phyloP scores from a whole-genome alignment of 2,329 filamentous ascomycete genomes.

The Sclerotinia subarctica region DNA sequence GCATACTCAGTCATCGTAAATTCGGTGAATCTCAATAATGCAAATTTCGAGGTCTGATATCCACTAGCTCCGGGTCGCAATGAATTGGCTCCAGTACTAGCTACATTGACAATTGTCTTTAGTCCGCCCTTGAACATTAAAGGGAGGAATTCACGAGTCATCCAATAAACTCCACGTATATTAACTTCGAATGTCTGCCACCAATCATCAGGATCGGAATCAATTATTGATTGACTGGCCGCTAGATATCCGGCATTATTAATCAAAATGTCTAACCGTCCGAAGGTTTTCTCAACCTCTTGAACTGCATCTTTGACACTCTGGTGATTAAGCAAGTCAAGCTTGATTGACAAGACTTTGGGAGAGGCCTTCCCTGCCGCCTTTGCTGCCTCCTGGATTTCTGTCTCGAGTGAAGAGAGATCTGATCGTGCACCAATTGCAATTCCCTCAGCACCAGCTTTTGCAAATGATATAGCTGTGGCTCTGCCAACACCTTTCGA shows the following conservation, averaged over 20 bases:
- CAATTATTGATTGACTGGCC: slow-evolving; percentile 18
- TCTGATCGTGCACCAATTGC: slow-evolving; percentile 28
- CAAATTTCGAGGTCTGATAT: slow-evolving; percentile 51
- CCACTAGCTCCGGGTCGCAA: slow-evolving; percentile 41
- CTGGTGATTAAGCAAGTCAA: slow-evolving; percentile 26
- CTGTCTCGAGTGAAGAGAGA: slow-evolving; percentile 22
- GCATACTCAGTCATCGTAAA: slow-evolving; percentile 47
- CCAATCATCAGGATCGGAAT: slow-evolving; percentile 25
- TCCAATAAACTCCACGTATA: slow-evolving; percentile 27
- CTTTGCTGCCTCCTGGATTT: slow-evolving; percentile 28
- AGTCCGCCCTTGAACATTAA: slow-evolving; percentile 32
- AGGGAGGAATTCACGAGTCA: slow-evolving; percentile 27
- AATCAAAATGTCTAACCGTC: slow-evolving; percentile 31
- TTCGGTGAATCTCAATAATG: slow-evolving; percentile 49
- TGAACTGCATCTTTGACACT: slow-evolving; percentile 23
- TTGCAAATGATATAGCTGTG: slow-evolving; percentile 30
- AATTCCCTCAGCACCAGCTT: slow-evolving; percentile 29
- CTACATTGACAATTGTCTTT: slow-evolving; percentile 49
- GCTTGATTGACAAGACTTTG: slow-evolving; percentile 25
- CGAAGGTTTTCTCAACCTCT: slow-evolving; percentile 26
- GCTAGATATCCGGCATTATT: slow-evolving; percentile 31
- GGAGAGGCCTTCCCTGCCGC: slow-evolving; percentile 25
- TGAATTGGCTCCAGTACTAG: slow-evolving; percentile 44
- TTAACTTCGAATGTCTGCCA: slow-evolving; percentile 32
- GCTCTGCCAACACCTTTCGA: slow-evolving; percentile 31